A percentile compares a stretch with the other conserved stretches of the same genome.
Conservation (phyloP, 1,284 basidiomycete genomes). For the Malassezia sp. region DNA sequence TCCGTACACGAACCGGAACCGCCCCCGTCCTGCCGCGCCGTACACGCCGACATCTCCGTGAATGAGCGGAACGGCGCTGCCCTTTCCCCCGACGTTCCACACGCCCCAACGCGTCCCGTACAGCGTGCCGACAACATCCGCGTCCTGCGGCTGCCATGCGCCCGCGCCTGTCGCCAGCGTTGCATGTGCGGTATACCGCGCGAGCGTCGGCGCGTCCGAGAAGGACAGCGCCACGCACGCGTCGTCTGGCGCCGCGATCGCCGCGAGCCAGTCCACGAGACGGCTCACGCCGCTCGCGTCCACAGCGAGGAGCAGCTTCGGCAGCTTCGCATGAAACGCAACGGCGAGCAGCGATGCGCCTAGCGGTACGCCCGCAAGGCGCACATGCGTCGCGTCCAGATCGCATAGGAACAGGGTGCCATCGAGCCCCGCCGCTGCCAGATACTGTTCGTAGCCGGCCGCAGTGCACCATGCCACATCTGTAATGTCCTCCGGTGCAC, state of each 20-base stretch:
- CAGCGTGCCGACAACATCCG: conserved; percentile 8
- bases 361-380: not conserved
- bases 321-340: conserved; percentile 7
- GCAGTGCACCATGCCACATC: conserved; percentile 12
- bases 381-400: conserved; percentile 5
- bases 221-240: conserved; percentile 5
- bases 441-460: conserved; percentile 13
- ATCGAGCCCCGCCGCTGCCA: conserved; percentile 2
- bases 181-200: conserved; percentile 1
- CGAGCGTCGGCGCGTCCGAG: conserved; percentile 4
- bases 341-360: conserved; percentile 6
- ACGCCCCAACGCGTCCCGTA: conserved; percentile 14
- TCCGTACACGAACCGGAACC: no score
- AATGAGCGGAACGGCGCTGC: not conserved
- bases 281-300: conserved; percentile 12
- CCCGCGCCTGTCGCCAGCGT: conserved; percentile 1
- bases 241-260: not conserved
- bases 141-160: conserved; percentile 15
- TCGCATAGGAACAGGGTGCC: conserved; percentile 12
- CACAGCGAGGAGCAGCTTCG: conserved; percentile 12
- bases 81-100: conserved; percentile 8
- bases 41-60: no score
- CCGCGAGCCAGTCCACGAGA: conserved; percentile 13
- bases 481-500: not conserved
- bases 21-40: no score